Conservation (phyloP, 2,329 filamentous ascomycete species). For the Aspergillus pseudoglaucus region DNA sequence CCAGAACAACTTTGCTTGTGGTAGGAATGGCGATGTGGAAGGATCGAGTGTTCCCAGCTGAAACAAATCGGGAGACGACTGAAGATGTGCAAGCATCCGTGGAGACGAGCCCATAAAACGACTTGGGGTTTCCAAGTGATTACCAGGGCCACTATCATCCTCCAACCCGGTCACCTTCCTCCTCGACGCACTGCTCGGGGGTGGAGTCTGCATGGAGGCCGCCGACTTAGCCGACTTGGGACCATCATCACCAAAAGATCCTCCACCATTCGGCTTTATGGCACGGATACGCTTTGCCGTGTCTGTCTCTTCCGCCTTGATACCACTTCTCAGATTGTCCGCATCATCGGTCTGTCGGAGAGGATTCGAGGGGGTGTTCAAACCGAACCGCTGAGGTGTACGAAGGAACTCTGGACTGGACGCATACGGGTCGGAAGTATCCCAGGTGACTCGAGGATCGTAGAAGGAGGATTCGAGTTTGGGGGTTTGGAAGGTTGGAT, state of each 20-base stretch:
- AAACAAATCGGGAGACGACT: slow-evolving; percentile 54
- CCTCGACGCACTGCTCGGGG: slow-evolving; percentile 53
- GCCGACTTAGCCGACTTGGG: slow-evolving; percentile 35
- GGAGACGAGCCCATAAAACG: slow-evolving; percentile 40
- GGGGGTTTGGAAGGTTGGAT: slow-evolving; percentile 38
- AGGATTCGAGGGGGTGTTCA: slow-evolving; percentile 26
- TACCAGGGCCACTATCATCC: slow-evolving; percentile 17
- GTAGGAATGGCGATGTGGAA: slow-evolving; percentile 51
- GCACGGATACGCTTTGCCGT: slow-evolving; percentile 27
- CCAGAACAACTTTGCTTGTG: slow-evolving; percentile 49
- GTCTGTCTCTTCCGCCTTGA: slow-evolving; percentile 24
- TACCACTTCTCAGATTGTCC: slow-evolving; percentile 13
- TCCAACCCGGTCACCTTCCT: slow-evolving; percentile 37
- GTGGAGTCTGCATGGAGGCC: slow-evolving; percentile 54
- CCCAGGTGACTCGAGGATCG: slow-evolving; percentile 41
- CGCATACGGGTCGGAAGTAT: slow-evolving; percentile 41
- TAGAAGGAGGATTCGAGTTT: slow-evolving; percentile 44
- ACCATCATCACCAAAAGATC: slow-evolving; percentile 20
- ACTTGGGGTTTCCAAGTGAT: slow-evolving; percentile 40
- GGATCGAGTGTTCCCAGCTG: slow-evolving; percentile 47
- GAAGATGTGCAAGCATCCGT: slow-evolving; percentile 47
- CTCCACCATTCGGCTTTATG: slow-evolving; percentile 19
- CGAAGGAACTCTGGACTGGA: slow-evolving; percentile 42
- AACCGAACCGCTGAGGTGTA: slow-evolving; percentile 34
- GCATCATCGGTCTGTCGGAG: slow-evolving; percentile 11